Evolutionary conservation across 2,329 filamentous ascomycete species (phyloP).

Genomic region (Lachnum nothofagi): DNA sequence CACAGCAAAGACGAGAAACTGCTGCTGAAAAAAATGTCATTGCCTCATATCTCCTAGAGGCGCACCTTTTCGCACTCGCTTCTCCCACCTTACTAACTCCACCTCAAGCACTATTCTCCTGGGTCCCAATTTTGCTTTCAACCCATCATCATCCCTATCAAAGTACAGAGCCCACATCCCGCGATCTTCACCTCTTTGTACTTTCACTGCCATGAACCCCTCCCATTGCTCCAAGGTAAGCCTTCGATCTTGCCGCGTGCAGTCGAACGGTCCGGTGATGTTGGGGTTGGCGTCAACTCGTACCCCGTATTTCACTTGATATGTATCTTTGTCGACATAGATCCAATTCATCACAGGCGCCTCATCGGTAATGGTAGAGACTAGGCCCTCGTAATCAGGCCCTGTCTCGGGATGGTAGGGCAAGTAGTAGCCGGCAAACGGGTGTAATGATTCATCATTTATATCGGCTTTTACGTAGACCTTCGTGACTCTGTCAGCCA

Average conservation of each 20-base stretch:
- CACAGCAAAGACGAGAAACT: no score
- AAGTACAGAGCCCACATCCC: slow-evolving; percentile 51
- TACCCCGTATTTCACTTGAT: slow-evolving; percentile 58
- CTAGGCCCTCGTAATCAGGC: slow-evolving; percentile 41
- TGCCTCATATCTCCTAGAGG: slow-evolving; percentile 17
- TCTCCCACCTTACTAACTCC: slow-evolving; percentile 49
- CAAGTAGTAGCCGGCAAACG: slow-evolving; percentile 51
- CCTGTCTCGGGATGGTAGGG: slow-evolving; percentile 43
- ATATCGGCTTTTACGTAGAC: slow-evolving; percentile 44
- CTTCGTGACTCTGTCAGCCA: slow-evolving; percentile 18
- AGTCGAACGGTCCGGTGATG: slow-evolving; percentile 68
- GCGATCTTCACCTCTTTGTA: slow-evolving; percentile 34
- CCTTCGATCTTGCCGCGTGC: slow-evolving; percentile 47
- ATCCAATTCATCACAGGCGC: slow-evolving; percentile 64
- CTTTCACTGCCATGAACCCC: slow-evolving; percentile 51
- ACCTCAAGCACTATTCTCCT: slow-evolving; percentile 51
- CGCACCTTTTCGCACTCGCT: slow-evolving; percentile 30
- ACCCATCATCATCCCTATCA: slow-evolving; percentile 44
- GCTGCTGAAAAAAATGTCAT: background rate
- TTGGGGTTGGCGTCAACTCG: slow-evolving; percentile 67
- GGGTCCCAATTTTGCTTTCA: slow-evolving; percentile 41
- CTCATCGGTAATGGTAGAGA: slow-evolving; percentile 45
- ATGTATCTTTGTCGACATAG: slow-evolving; percentile 54
- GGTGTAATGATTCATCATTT: slow-evolving; percentile 44
- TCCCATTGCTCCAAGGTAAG: slow-evolving; percentile 62